A percentile compares a stretch with the other conserved stretches of the same genome.
Conservation (phyloP, 2,329 filamentous ascomycete species). For the Alternaria sp. region DNA sequence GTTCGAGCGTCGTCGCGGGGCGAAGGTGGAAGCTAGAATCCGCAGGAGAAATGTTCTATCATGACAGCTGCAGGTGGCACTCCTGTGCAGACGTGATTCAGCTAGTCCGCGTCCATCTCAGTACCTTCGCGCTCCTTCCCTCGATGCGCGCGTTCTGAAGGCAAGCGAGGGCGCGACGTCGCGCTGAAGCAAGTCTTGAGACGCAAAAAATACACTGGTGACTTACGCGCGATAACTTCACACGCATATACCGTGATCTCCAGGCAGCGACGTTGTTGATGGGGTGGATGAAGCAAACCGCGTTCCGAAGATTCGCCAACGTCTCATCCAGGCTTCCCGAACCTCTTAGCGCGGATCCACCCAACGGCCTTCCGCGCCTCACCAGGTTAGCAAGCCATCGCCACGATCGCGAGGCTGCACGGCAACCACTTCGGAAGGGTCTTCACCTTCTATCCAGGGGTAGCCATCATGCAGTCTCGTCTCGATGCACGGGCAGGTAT, state of each 20-base stretch:
- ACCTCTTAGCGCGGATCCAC: conserved; percentile 14
- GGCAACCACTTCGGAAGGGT: conserved; percentile 12
- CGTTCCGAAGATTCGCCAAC: conserved; percentile 37
- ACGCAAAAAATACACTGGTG: not conserved
- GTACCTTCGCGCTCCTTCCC: not conserved
- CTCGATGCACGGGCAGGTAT: conserved; percentile 11
- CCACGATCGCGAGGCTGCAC: conserved; percentile 17
- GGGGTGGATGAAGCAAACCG: conserved; percentile 32
- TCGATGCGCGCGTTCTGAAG: conserved; percentile 2
- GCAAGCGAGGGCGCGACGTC: not conserved
- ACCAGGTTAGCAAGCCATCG: conserved; percentile 9
- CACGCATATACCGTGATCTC: conserved; percentile 9
- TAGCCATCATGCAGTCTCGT: conserved; percentile 29
- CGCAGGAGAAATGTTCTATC: not conserved
- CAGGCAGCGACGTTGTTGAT: conserved; percentile 14
- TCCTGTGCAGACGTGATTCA: not conserved
- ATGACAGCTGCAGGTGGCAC: not conserved
- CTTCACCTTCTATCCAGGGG: conserved; percentile 26
- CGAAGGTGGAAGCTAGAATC: not conserved
- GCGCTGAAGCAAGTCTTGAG: conserved; percentile 9
- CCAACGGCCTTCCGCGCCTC: not conserved
- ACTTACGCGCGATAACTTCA: not conserved
- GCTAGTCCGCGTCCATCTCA: not conserved
- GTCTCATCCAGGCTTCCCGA: conserved; percentile 25
- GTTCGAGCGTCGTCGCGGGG: not conserved